Percentiles rank a stretch among this genome's conserved stretches.
These are phyloP conservation scores for Hemisphaericaspora xylofermentans DNA, from an alignment of 1,139 yeast species.

Conservation along the genomic window DNA sequence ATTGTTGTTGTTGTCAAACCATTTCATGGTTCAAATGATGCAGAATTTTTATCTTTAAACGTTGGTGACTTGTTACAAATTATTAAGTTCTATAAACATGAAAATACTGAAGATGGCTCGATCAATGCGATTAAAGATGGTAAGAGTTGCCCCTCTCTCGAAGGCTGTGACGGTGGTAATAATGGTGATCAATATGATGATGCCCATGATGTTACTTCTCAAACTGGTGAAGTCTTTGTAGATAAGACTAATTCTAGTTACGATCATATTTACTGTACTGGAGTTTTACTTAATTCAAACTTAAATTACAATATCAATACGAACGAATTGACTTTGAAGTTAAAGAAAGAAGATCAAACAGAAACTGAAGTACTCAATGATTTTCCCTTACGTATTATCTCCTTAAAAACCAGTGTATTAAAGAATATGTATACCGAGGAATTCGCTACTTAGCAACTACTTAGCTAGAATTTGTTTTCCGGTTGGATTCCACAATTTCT, in stretches of 20 bases:
- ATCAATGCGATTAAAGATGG: constrained; percentile 11
- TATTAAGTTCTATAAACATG: constrained; percentile 26
- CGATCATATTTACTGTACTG: constrained; percentile 28
- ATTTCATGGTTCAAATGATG: constrained; percentile 22
- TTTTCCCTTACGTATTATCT: constrained; percentile 31
- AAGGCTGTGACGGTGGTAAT: neutral
- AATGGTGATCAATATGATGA: neutral
- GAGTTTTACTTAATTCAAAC: constrained; percentile 30
- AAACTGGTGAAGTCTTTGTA: constrained; percentile 7
- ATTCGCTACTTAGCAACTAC: neutral
- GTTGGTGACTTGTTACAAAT: constrained; percentile 37
- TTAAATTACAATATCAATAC: constrained; percentile 21
- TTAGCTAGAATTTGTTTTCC: neutral
- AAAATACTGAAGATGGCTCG: constrained; percentile 11
- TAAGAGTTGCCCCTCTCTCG: neutral
- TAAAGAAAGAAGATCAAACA: constrained; percentile 15
- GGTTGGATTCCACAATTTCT: constrained; percentile 12
- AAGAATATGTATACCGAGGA: constrained; percentile 10
- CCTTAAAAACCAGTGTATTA: constrained; percentile 33
- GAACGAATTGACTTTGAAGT: constrained; percentile 19
- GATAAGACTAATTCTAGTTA: constrained; percentile 17
- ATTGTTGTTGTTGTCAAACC: constrained; percentile 39
- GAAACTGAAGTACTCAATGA: constrained; percentile 26
- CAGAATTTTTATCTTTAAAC: constrained; percentile 27
- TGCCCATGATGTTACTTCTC: neutral